Conservation (phyloP, 805 yeast genomes). For the Priceomyces melissophilus region DNA sequence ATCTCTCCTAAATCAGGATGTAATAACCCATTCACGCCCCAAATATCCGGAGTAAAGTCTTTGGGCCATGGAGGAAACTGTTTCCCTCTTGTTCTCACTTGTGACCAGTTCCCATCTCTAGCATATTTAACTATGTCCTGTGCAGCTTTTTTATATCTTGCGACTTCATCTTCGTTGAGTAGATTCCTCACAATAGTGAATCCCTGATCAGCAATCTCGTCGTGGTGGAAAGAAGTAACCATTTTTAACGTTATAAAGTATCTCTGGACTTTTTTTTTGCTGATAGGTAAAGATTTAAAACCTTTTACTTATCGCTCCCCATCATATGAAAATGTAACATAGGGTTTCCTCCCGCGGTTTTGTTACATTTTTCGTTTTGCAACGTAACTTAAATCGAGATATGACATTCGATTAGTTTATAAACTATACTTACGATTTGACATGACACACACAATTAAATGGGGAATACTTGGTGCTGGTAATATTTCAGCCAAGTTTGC, state of each 20-base stretch:
- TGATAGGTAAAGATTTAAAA: background rate
- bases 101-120: slow-evolving; percentile 46
- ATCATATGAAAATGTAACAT: background rate
- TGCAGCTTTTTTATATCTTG: slow-evolving; percentile 32
- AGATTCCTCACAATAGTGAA: slow-evolving; percentile 39
- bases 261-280: background rate
- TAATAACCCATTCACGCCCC: slow-evolving; percentile 49
- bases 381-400: no score
- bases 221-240: slow-evolving; percentile 21
- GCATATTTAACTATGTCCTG: slow-evolving; percentile 37
- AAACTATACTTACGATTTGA: background rate
- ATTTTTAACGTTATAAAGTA: background rate
- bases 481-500: slow-evolving; percentile 45
- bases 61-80: slow-evolving; percentile 60
- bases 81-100: slow-evolving; percentile 48
- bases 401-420: background rate
- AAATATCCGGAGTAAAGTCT: slow-evolving; percentile 47
- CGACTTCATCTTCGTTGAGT: slow-evolving; percentile 39
- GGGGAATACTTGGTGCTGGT: slow-evolving; percentile 53
- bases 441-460: slow-evolving; percentile 18
- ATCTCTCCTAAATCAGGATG: slow-evolving; percentile 43
- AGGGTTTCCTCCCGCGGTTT: no score
- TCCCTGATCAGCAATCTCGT: slow-evolving; percentile 33
- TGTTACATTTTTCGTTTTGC: no score
- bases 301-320: background rate